Evolutionary conservation across 306 rosid species (phyloP).

Genomic region (Prunus padus): DNA sequence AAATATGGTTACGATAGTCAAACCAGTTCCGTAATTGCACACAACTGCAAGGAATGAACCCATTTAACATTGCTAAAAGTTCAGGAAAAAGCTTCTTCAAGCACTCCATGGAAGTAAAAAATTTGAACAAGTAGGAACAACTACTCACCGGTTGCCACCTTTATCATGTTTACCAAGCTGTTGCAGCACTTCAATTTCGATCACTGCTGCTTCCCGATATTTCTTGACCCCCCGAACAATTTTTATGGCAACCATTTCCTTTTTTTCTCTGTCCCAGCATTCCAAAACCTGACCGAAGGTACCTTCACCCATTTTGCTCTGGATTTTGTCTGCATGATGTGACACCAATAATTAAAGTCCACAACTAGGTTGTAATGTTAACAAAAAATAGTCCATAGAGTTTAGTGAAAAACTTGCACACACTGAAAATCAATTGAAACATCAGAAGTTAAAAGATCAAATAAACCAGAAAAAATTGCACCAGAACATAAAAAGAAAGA

Average conservation of each 20-base stretch:
- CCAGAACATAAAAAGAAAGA: neutral
- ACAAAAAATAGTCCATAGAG: neutral
- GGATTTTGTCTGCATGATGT: slow-evolving; percentile 67
- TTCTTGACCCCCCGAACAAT: slow-evolving; percentile 87
- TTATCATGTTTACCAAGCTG: slow-evolving; percentile 87
- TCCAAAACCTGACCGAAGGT: slow-evolving; percentile 97
- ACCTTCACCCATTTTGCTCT: slow-evolving; percentile 96
- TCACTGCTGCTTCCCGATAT: slow-evolving; percentile 98
- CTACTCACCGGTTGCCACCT: slow-evolving; percentile 87
- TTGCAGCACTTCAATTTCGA: slow-evolving; percentile 87
- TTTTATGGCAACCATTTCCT: slow-evolving; percentile 93
- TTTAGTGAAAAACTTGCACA: neutral
- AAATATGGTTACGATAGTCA: slow-evolving; percentile 99
- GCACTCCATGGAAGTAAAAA: neutral
- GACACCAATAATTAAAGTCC: neutral
- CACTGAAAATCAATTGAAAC: neutral
- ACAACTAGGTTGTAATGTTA: neutral
- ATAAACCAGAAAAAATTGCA: neutral
- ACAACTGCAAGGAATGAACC: slow-evolving; percentile 99
- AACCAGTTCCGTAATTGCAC: slow-evolving; percentile 99
- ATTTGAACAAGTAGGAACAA: neutral
- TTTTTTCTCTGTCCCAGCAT: slow-evolving; percentile 92
- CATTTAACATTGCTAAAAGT: slow-evolving; percentile 63
- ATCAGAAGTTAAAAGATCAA: neutral
- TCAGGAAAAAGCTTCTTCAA: slow-evolving; percentile 21